Percentiles rank a stretch among this genome's conserved stretches.
phyloP scores from a whole-genome alignment of 495 filamentous ascomycete genomes.

The Lepraria neglecta region DNA sequence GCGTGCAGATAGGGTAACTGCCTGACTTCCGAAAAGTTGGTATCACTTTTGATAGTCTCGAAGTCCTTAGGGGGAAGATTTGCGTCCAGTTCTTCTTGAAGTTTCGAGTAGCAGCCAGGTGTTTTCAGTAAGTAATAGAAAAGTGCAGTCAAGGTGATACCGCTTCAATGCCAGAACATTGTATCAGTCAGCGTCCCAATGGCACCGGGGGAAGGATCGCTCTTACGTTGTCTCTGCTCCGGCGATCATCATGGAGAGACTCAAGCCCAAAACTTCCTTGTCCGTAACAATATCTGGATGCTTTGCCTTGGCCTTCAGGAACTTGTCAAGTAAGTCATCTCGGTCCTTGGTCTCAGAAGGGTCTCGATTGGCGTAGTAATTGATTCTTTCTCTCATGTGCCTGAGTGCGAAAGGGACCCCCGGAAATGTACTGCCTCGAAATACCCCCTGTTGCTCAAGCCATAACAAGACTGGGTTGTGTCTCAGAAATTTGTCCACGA shows the following conservation, averaged over 20 bases:
- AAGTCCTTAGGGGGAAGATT: slow-evolving; percentile 33
- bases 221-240: slow-evolving; percentile 52
- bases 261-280: slow-evolving; percentile 57
- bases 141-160: slow-evolving; percentile 53
- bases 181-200: background rate
- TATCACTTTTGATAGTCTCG: slow-evolving; percentile 43
- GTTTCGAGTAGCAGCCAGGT: slow-evolving; percentile 37
- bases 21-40: slow-evolving; percentile 49
- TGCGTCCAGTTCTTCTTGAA: slow-evolving; percentile 50
- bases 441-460: slow-evolving; percentile 39
- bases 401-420: slow-evolving; percentile 55
- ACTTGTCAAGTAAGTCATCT: slow-evolving; percentile 43
- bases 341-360: slow-evolving; percentile 37
- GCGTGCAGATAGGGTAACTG: slow-evolving; percentile 55
- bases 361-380: slow-evolving; percentile 31
- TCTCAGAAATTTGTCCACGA: slow-evolving; percentile 43
- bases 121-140: slow-evolving; percentile 60
- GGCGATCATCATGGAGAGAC: slow-evolving; percentile 59
- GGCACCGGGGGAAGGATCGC: background rate
- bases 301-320: slow-evolving; percentile 42
- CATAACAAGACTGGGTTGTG: slow-evolving; percentile 45
- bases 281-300: slow-evolving; percentile 60
- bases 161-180: slow-evolving; percentile 26
- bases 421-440: slow-evolving; percentile 45
- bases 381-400: slow-evolving; percentile 48